phyloP scores from a whole-genome alignment of 2,329 filamentous ascomycete species.

The Metarhizium rileyi region DNA sequence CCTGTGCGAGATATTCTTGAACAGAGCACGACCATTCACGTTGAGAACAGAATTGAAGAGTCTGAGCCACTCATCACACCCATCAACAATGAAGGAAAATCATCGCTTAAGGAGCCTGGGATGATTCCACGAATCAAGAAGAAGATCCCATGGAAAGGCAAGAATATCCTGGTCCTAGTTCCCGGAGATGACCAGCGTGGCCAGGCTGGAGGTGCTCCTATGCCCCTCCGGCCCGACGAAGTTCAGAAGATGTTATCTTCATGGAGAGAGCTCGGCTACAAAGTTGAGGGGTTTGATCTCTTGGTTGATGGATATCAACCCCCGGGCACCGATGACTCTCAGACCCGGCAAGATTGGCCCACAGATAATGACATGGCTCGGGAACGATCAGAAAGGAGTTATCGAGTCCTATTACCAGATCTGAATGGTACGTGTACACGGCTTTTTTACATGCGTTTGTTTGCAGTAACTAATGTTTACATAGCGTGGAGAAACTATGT shows the following conservation, averaged over 20 bases:
- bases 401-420: conserved; percentile 59
- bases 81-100: conserved; percentile 24
- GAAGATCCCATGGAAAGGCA: conserved; percentile 66
- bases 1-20: background rate
- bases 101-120: conserved; percentile 28
- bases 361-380: conserved; percentile 44
- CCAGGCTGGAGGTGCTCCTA: conserved; percentile 39
- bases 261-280: conserved; percentile 63
- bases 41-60: conserved; percentile 16
- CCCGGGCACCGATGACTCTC: conserved; percentile 36
- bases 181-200: conserved; percentile 60
- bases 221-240: conserved; percentile 45
- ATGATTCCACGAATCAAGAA: conserved; percentile 54
- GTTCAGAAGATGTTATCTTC: conserved; percentile 52
- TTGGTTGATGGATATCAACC: conserved; percentile 33
- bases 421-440: conserved; percentile 40
- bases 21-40: background rate
- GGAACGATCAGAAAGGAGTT: conserved; percentile 44
- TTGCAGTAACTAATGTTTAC: conserved; percentile 8
- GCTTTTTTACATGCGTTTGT: background rate
- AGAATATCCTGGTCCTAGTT: conserved; percentile 61
- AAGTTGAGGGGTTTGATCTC: conserved; percentile 58
- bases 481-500: conserved; percentile 68
- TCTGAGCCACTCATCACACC: conserved; percentile 24
- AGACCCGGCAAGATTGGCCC: conserved; percentile 63